Percentiles rank a stretch among this genome's conserved stretches.
These are phyloP conservation scores for Gossypium stocksii DNA, from an alignment of 345 rosid species.

Conservation along the genomic window DNA sequence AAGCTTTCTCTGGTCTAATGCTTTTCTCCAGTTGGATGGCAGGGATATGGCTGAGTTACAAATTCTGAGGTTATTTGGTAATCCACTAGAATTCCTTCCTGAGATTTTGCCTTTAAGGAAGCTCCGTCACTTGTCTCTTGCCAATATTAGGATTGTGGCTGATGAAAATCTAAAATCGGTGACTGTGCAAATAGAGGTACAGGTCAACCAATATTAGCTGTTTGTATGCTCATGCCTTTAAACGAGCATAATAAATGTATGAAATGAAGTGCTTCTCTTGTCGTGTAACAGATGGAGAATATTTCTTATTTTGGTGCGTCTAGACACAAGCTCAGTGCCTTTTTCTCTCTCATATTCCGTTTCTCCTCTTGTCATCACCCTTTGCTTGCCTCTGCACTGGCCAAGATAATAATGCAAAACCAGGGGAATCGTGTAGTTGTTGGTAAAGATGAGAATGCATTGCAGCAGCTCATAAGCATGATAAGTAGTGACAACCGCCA, in stretches of 20 bases:
- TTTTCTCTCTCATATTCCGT: constrained; percentile 95
- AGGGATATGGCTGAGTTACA: constrained; percentile 86
- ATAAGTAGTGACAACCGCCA: constrained; percentile 90
- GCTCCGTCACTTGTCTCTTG: constrained; percentile 91
- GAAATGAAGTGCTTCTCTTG: constrained; percentile 12
- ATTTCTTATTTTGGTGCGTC: constrained; percentile 92
- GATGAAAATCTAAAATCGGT: constrained; percentile 92
- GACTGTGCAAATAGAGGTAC: constrained; percentile 87
- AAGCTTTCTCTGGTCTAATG: constrained; percentile 32
- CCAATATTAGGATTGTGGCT: constrained; percentile 80
- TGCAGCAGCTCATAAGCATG: constrained; percentile 98
- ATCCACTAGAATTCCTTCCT: constrained; percentile 96
- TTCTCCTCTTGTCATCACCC: constrained; percentile 98
- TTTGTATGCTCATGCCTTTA: constrained; percentile 16
- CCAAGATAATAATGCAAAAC: constrained; percentile 90
- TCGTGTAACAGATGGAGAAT: constrained; percentile 72
- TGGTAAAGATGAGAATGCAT: constrained; percentile 98
- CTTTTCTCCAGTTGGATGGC: constrained; percentile 41
- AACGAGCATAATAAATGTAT: background rate
- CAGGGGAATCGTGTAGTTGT: constrained; percentile 78
- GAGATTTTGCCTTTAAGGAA: constrained; percentile 86
- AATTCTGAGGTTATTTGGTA: constrained; percentile 91
- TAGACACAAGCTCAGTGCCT: constrained; percentile 67
- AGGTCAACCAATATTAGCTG: constrained; percentile 5
- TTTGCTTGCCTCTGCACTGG: constrained; percentile 91